Conservation (phyloP, 2,329 filamentous ascomycete genomes). For the Bipolaris oryzae region DNA sequence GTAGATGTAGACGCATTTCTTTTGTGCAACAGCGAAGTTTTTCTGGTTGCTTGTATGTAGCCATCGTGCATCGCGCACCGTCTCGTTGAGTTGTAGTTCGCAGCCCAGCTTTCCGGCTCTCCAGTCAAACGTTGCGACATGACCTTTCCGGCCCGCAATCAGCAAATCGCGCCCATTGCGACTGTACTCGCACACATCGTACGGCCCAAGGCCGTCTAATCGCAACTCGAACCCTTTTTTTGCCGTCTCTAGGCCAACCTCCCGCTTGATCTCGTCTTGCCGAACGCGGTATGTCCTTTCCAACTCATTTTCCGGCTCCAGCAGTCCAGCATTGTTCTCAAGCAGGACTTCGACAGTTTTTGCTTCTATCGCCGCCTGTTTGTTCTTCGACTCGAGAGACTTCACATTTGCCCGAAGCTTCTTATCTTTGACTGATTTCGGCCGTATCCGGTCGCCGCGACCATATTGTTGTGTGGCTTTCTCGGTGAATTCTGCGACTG, state of each 20-base stretch:
- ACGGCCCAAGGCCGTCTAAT: constrained; percentile 78
- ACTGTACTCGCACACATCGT: constrained; percentile 85
- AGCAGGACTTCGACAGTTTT: constrained; percentile 95
- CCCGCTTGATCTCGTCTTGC: constrained; percentile 80
- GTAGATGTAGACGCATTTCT: constrained; percentile 97
- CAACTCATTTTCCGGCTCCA: constrained; percentile 86
- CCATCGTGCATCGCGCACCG: constrained; percentile 86
- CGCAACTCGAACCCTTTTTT: constrained; percentile 93
- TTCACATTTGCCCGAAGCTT: constrained; percentile 84
- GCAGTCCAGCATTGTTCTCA: constrained; percentile 82
- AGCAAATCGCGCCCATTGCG: constrained; percentile 86
- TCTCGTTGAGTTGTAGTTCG: constrained; percentile 90
- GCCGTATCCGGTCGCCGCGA: constrained; percentile 75
- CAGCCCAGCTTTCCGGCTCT: constrained; percentile 87
- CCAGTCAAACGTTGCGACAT: constrained; percentile 98
- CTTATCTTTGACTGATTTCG: constrained; percentile 80
- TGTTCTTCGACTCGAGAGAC: constrained; percentile 79
- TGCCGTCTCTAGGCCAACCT: constrained; percentile 80
- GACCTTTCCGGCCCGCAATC: constrained; percentile 86
- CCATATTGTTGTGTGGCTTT: constrained; percentile 78
- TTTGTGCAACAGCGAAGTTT: constrained; percentile 92
- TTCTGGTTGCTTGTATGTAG: constrained; percentile 82
- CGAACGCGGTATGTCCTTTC: constrained; percentile 92
- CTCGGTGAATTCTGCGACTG: constrained; percentile 40
- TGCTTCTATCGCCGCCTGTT: constrained; percentile 78